Evolutionary conservation across 2,329 filamentous ascomycete genomes (phyloP).

Genomic region (Plenodomus lindquistii): DNA sequence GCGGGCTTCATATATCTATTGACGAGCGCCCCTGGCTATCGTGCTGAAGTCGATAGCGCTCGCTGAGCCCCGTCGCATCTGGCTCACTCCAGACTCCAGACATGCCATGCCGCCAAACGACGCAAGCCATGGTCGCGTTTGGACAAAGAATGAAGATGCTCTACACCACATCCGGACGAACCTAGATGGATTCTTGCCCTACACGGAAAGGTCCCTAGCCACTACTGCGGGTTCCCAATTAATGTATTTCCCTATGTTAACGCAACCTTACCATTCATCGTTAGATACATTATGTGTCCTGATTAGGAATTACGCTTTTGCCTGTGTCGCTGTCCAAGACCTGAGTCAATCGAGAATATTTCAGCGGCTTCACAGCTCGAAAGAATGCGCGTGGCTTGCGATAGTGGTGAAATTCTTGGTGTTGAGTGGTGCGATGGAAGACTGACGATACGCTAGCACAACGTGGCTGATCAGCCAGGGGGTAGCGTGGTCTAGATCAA

Average conservation of each 20-base stretch:
- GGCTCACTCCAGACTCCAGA: neutral
- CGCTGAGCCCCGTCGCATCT: constrained; percentile 3
- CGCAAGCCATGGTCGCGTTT: constrained; percentile 10
- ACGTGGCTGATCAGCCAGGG: constrained; percentile 5
- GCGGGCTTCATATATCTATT: constrained; percentile 12
- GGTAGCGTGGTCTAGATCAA: constrained; percentile 6
- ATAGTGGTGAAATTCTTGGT: constrained; percentile 2
- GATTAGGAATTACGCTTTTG: neutral
- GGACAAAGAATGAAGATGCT: neutral
- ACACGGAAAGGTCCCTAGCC: constrained; percentile 3
- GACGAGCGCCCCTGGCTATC: constrained; percentile 3
- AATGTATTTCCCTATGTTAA: constrained; percentile 3
- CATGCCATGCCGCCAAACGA: constrained; percentile 3
- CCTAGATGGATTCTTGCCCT: constrained; percentile 1
- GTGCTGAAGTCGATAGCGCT: constrained; percentile 2
- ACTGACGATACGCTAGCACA: constrained; percentile 2
- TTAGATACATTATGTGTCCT: neutral
- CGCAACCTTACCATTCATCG: neutral
- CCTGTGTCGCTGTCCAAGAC: constrained; percentile 2
- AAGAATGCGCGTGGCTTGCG: constrained; percentile 17
- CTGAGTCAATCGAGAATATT: constrained; percentile 6
- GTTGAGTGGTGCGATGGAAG: constrained; percentile 15
- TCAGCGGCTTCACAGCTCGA: constrained; percentile 13
- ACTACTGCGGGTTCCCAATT: constrained; percentile 19
- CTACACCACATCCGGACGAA: constrained; percentile 1